Evolutionary conservation across 441 rosid genomes (phyloP), one percentile per base, ranked within the genome.

Genomic region (Jatropha podagrica): DNA sequence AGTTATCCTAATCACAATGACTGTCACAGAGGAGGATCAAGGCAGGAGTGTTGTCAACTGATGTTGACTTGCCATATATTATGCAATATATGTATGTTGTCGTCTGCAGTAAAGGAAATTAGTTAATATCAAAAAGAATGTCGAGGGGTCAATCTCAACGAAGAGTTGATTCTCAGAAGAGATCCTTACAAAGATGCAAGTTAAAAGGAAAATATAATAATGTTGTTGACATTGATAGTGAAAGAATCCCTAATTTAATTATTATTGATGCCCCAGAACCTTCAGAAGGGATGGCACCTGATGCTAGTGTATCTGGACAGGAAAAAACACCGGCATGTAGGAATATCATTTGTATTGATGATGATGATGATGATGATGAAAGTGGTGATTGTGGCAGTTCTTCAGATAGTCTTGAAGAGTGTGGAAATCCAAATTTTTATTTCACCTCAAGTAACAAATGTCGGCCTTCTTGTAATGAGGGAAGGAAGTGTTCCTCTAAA

Each of bases 71-170:
- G 69, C 46, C 26, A 32, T 67, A 44, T 58, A 6, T 18, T 58
- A 26, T 55, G 20, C 13, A 40, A 41, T 40, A 18, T 0, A 48
- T 13, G 58, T n/a, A 44, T 18, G 17, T 62, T 23, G 18, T 48
- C 67, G 15, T 42, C 42, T 40, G 56, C 17, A 9, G 42, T 68
- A 26, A 26, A 58, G 78, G 20, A 51, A 59, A 58, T 27, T 18
- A 40, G 27, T 8, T 23, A 44, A 44, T 10, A 12, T 58, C 27
- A 20, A 40, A 11, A 59, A 65, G 55, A 72, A 72, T 77, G 80
- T 72, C 80, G 5, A 77, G 63, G 59, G 73, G 76, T 32, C 72
- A 67, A 42, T 56, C 54, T 65, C 80, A 65, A 44, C 58, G 61
- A 15, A 46, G 68, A 58, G 49, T 41, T 78, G 63, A 68, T 40